Evolutionary conservation across 106 monocot genomes (phyloP), one percentile per base, ranked within the genome.

Genomic region (Ottelia alismoides): DNA sequence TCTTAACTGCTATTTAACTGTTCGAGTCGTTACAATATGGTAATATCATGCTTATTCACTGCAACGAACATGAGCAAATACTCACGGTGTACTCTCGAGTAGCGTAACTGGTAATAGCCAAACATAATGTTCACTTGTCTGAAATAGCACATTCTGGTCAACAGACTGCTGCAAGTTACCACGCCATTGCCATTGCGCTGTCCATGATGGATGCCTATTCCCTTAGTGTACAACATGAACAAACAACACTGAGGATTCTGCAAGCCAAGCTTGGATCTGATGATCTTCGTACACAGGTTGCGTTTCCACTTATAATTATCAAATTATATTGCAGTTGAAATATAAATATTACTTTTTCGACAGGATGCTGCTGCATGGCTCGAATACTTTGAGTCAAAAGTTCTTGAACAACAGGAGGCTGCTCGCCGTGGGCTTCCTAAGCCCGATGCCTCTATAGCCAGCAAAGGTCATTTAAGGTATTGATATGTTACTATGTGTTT

Each of bases 291-390:
- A 92, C 92, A 59, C 86, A 87, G 82, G 92, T 92, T 66, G 0
- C 12, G 12, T 27, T 53, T 17, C 22, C 3, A 22, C 25, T 57
- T 47, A 10, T 18, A 6, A 47, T 49, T 26, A 46, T 20, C 20
- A 20, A 17, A 27, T 40, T 26, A 23, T 46, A 18, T 25, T 20
- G 20, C 6, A 1, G 24, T 62, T 32, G 23, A 14, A 7, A 54
- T 55, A 25, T 25, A 55, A 25, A 2, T 20, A 35, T 51, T 31
- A 22, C 11, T 51, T 35, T 35, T 43, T 55, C 25, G 71, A 31
- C 54, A 96, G 94, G 94, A 96, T 84, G 84, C 94, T 51, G 84
- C 76, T 58, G 84, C 84, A 45, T 96, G 94, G 94, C 81, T 96
- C 20, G 94, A 96, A 20, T 96, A 88, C 74, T 96, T 96, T 71